phyloP scores from a whole-genome alignment of 768 basidiomycete species.

The Tephrocybe sp. region DNA sequence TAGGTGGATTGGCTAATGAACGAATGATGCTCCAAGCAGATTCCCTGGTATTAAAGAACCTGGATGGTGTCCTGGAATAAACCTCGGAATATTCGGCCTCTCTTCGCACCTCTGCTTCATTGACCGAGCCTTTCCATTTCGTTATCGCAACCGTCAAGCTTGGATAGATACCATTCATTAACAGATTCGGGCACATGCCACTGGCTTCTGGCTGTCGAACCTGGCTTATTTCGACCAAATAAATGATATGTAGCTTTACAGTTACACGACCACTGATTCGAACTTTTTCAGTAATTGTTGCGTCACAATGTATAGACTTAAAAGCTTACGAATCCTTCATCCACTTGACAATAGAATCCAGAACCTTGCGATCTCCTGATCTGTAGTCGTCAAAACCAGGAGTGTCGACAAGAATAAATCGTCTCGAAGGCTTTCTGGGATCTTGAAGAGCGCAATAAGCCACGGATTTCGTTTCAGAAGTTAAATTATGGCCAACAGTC shows the following conservation, averaged over 20 bases:
- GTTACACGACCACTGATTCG: background rate
- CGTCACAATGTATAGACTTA: too few relatives aligned
- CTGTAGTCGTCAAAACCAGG: constrained; percentile 5
- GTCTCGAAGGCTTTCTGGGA: background rate
- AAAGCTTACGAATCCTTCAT: background rate
- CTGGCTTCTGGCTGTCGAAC: background rate
- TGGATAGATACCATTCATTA: background rate
- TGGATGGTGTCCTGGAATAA: background rate
- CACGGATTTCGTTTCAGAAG: background rate
- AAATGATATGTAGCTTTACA: background rate
- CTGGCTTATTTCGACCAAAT: constrained; percentile 1
- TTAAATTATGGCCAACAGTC: background rate
- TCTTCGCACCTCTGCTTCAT: background rate
- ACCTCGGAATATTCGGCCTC: background rate
- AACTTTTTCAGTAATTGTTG: background rate
- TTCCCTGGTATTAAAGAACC: background rate
- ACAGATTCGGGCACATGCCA: constrained; percentile 1
- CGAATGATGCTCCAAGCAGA: constrained; percentile 1
- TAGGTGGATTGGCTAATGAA: background rate
- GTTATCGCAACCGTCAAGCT: background rate
- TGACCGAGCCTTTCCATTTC: background rate
- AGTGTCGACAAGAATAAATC: constrained; percentile 3
- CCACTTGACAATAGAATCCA: background rate
- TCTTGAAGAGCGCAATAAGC: background rate
- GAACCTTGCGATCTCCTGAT: background rate